A percentile compares a stretch with the other conserved stretches of the same genome.
phyloP scores from a whole-genome alignment of 345 rosid genomes.

The Aquilaria malaccensis region DNA sequence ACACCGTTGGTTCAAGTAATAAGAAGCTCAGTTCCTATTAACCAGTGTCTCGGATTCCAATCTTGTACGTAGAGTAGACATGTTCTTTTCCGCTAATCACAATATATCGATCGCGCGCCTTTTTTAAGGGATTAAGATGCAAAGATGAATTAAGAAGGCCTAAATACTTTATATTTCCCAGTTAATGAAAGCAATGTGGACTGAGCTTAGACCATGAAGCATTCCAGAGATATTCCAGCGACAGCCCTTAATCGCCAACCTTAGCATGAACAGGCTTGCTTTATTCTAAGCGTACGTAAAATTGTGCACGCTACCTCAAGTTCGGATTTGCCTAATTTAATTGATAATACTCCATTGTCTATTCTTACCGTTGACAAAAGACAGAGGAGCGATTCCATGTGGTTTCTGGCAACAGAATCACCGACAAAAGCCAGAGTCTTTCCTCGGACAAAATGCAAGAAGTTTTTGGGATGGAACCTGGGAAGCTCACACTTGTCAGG shows the following conservation, averaged over 20 bases:
- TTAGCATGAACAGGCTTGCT: no score
- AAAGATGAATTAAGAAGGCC: not conserved
- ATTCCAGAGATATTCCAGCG: no score
- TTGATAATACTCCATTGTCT: no score
- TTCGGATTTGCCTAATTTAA: no score
- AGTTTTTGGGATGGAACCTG: conserved; percentile 40
- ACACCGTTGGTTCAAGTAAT: no score
- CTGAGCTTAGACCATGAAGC: no score
- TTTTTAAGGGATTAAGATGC: not conserved
- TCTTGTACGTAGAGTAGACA: not conserved
- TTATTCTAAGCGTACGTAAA: no score
- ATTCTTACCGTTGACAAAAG: conserved; percentile 53
- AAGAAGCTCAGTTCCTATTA: not conserved
- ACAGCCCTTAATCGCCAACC: no score
- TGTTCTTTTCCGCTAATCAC: no score
- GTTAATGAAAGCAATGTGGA: not conserved
- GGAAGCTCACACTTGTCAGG: conserved; percentile 59
- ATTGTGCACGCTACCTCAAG: no score
- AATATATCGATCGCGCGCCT: no score
- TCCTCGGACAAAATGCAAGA: conserved; percentile 45
- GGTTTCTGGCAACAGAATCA: conserved; percentile 84
- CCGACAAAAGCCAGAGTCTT: conserved; percentile 67
- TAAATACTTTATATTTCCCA: not conserved
- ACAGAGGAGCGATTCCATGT: conserved; percentile 73
- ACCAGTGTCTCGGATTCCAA: conserved; percentile 2